Evolutionary conservation across 768 basidiomycete species (phyloP), one percentile per base, ranked within the genome.

Genomic region (Kwoniella sp.): DNA sequence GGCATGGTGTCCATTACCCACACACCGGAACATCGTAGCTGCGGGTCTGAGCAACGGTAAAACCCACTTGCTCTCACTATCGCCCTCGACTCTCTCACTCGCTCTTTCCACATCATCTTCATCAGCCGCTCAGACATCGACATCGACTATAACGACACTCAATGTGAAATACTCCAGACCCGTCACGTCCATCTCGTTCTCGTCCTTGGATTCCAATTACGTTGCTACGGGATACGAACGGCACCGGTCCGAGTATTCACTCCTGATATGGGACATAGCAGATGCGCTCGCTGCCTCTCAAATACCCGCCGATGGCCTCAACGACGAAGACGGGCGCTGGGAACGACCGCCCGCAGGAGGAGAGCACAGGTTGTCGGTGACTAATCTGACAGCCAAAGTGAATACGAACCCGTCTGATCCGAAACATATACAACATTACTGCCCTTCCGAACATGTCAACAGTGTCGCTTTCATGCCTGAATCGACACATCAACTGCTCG

Each of bases 201-300:
- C 69, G 20, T 45, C 58, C 5, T 48, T 70, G 23, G 76, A 73
- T 63, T 64, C 71, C 8, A 69, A 68, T 38, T 75, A 75, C 59
- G 28, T 78, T 31, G 76, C 76, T n/a, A 68, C 67, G 12, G 74
- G 74, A 29, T 66, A 69, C 28, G 76, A 78, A 34, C 55, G 71
- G 26, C 74, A 75, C 65, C 72, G 76, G 25, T 75, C 74, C 0
- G 76, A 78, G 29, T 68, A 72, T 30, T 78, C 76, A 0, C 58
- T 78, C 4, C 59, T 73, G 30, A 71, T 78, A 0, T 78, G 76
- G 76, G 76, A 78, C 54, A 58, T 78, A 4, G 41, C 61, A 12
- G 68, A 70, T 22, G 70, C 68, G 17, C 53, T 79, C 29, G 7
- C 48, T 17, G 56, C 52, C 25, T 58, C 65, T 13, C 29, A 53